A percentile compares a stretch with the other conserved stretches of the same genome.
Evolutionary conservation across 129 eudicot species (phyloP).

Genomic region (Lactuca sativa): DNA sequence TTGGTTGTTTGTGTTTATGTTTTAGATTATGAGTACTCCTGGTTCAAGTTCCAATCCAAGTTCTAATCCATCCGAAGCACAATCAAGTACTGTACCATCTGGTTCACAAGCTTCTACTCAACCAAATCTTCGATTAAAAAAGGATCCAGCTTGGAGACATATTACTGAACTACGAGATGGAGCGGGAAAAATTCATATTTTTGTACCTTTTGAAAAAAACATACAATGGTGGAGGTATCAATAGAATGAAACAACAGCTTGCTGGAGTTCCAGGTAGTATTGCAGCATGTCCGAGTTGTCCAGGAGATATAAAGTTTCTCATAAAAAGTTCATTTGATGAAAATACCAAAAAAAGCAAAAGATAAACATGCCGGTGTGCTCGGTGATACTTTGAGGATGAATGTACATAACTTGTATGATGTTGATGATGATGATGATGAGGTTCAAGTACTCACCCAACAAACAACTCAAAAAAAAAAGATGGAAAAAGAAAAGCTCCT

Average conservation of each 20-base stretch:
- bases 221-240: slow-evolving; percentile 12
- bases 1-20: no score
- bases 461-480: no score
- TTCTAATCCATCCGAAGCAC: no score
- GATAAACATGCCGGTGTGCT: background rate
- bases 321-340: background rate
- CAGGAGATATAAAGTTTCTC: background rate
- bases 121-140: background rate
- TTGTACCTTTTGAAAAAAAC: background rate
- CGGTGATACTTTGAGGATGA: background rate
- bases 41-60: no score
- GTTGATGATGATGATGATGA: no score
- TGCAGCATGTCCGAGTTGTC: background rate
- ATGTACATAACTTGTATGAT: background rate
- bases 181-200: background rate
- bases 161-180: background rate
- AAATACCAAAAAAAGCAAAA: background rate
- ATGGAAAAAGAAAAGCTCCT: no score
- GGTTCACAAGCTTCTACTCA: background rate
- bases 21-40: no score
- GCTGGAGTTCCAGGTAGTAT: background rate
- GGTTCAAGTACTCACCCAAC: no score
- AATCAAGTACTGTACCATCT: no score
- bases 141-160: background rate
- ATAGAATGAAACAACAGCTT: slow-evolving; percentile 17